These are phyloP conservation scores for Pichia phayaonensis DNA, from an alignment of 805 yeast species.

Conservation along the genomic window DNA sequence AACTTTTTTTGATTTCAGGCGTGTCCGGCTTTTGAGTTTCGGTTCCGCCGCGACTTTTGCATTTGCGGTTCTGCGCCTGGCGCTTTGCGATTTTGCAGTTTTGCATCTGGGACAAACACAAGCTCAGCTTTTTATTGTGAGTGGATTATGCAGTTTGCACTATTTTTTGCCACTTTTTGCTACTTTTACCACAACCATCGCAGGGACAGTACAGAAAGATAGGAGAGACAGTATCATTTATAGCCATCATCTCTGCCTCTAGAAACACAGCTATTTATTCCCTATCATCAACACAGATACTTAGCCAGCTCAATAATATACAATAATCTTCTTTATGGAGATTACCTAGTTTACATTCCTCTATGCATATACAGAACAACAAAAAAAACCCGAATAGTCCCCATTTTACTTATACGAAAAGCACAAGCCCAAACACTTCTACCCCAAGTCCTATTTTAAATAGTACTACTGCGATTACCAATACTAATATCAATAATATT, in stretches of 20 bases:
- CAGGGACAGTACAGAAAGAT: neutral
- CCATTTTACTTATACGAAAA: neutral
- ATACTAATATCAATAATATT: neutral
- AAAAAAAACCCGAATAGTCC: neutral
- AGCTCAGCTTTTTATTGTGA: neutral
- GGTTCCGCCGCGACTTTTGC: neutral
- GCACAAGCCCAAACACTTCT: neutral
- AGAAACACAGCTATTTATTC: neutral
- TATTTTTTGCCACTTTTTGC: neutral
- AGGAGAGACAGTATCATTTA: neutral
- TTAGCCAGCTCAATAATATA: neutral
- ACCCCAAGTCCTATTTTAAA: neutral
- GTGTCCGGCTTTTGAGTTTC: neutral
- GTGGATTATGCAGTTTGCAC: neutral
- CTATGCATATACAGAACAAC: neutral
- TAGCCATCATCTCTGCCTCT: neutral
- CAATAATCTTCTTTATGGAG: neutral
- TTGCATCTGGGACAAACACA: neutral
- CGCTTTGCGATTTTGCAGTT: no score
- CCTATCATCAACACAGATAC: neutral
- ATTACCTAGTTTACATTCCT: neutral
- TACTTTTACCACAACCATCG: neutral
- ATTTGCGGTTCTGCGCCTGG: no score
- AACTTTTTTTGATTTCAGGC: neutral
- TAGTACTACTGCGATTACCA: neutral